Evolutionary conservation across 2,329 filamentous ascomycete species (phyloP).

Genomic region (Cladorrhinum sp.): DNA sequence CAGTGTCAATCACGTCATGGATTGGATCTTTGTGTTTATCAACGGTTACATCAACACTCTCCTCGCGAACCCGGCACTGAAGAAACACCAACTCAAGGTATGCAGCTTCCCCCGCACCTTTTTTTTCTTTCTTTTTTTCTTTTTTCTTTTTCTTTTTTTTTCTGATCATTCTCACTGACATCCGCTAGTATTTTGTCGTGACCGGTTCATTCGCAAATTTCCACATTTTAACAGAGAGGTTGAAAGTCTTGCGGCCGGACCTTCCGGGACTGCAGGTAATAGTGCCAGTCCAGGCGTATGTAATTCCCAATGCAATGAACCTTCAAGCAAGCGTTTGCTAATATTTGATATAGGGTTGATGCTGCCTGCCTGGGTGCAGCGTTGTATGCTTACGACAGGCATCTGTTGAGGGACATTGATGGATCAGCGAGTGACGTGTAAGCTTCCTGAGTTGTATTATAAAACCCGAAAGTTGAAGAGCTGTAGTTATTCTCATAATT

Average conservation of each 20-base stretch:
- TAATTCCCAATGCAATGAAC: background rate
- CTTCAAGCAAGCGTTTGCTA: too few species aligned
- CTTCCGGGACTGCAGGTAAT: background rate
- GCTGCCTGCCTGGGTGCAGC: background rate
- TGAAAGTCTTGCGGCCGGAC: background rate
- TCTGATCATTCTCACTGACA: background rate
- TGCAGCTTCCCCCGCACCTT: too few species aligned
- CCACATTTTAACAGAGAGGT: background rate
- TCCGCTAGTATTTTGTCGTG: background rate
- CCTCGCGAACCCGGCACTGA: too few species aligned
- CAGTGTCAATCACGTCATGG: background rate
- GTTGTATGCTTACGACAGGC: background rate
- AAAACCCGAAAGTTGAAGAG: too few species aligned
- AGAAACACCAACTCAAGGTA: too few species aligned
- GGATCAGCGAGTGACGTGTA: too few species aligned
- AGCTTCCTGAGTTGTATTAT: too few species aligned
- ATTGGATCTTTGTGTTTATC: background rate
- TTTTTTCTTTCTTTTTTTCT: too few species aligned
- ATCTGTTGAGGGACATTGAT: background rate
- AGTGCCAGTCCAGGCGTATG: background rate
- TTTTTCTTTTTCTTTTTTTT: background rate
- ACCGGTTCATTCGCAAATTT: background rate
- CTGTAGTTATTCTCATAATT: too few species aligned
- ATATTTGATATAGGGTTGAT: background rate
- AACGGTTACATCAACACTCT: background rate